Evolutionary conservation across 176 grass and related monocot genomes (phyloP).

Genomic region (Tillandsia fasciculata): DNA sequence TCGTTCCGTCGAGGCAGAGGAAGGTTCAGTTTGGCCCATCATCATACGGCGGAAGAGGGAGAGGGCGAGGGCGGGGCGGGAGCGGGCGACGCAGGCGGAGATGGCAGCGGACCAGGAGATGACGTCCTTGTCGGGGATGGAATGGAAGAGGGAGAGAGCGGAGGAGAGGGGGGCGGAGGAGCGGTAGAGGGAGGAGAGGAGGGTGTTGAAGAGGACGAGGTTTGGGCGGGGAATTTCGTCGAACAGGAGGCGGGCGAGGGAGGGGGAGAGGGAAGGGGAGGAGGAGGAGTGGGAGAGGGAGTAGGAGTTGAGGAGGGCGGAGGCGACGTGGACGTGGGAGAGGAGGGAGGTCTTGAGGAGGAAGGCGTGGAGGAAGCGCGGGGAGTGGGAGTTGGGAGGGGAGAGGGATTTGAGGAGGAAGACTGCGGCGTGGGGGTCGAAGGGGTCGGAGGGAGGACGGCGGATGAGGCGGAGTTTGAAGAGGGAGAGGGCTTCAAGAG

Average conservation of each 20-base stretch:
- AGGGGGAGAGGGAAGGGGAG: constrained; percentile 6
- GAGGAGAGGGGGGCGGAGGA: constrained; percentile 21
- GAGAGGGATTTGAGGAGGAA: constrained; percentile 24
- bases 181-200: constrained; percentile 34
- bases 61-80: constrained; percentile 11
- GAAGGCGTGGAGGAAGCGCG: constrained; percentile 10
- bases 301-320: constrained; percentile 31
- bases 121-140: constrained; percentile 31
- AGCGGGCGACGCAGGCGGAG: constrained; percentile 26
- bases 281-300: constrained; percentile 6
- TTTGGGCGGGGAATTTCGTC: constrained; percentile 43
- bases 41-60: constrained; percentile 40
- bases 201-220: constrained; percentile 33
- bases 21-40: background rate
- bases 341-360: constrained; percentile 10
- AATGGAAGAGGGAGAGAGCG: constrained; percentile 30
- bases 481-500: constrained; percentile 6
- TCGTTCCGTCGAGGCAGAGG: background rate
- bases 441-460: constrained; percentile 12
- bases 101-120: constrained; percentile 50
- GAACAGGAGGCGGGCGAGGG: constrained; percentile 27
- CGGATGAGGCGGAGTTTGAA: constrained; percentile 11
- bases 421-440: constrained; percentile 26
- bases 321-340: constrained; percentile 31
- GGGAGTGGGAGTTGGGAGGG: background rate